phyloP scores from a whole-genome alignment of 306 rosid genomes.

The Trichosanthes truncata region DNA sequence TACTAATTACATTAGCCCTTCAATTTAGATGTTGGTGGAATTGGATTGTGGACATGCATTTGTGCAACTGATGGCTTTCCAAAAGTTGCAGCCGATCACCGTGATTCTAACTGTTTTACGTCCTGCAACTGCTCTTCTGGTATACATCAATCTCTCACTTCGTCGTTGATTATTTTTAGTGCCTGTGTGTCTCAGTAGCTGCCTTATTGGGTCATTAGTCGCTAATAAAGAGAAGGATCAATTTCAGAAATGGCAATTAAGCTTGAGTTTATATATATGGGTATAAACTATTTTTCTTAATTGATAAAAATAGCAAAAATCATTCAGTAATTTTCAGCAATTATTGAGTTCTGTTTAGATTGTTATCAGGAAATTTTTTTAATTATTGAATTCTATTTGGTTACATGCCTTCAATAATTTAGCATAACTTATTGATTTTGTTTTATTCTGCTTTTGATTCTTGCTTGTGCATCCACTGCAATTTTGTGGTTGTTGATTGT shows the following conservation, averaged over 20 bases:
- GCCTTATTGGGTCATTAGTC: not conserved
- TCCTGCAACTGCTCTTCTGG: conserved; percentile 87
- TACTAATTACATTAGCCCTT: conserved; percentile 17
- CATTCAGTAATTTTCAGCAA: not conserved
- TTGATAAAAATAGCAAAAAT: not conserved
- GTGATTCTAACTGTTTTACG: conserved; percentile 48
- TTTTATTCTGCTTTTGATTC: not conserved
- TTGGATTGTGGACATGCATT: conserved; percentile 57
- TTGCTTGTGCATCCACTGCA: not conserved
- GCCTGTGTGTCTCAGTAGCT: not conserved
- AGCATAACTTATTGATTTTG: not conserved
- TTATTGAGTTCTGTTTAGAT: not conserved
- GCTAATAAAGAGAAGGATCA: not conserved
- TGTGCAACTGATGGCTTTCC: conserved; percentile 65
- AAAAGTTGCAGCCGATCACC: conserved; percentile 43
- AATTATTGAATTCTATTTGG: not conserved
- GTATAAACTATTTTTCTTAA: not conserved
- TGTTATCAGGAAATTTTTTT: not conserved
- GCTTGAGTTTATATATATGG: not conserved
- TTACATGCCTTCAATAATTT: not conserved
- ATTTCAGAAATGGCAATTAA: not conserved
- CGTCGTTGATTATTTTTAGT: conserved; percentile 11
- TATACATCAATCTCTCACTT: conserved; percentile 24
- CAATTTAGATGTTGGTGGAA: conserved; percentile 42
- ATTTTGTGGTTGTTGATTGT: not conserved